Evolutionary conservation across 306 rosid genomes (phyloP).

Genomic region (Cicer pinnatifidum): DNA sequence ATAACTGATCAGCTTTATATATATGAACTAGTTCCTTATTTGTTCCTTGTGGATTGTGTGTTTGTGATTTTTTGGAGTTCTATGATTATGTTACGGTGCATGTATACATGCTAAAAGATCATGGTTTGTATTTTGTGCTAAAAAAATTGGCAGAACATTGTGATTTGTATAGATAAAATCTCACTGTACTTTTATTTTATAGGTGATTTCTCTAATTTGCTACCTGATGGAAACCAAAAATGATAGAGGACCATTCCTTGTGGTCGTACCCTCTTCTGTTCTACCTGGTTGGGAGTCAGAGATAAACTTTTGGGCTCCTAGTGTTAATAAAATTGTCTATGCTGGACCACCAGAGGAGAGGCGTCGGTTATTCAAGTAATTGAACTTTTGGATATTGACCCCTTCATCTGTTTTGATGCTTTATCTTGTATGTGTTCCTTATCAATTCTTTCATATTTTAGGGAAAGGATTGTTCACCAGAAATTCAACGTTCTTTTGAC

Average conservation of each 20-base stretch:
- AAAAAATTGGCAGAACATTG: slow-evolving; percentile 18
- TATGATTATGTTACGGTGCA: slow-evolving; percentile 14
- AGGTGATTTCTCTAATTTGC: slow-evolving; percentile 97
- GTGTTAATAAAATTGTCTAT: slow-evolving; percentile 76
- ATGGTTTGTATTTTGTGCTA: slow-evolving; percentile 26
- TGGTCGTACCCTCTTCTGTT: slow-evolving; percentile 98
- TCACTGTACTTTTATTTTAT: slow-evolving; percentile 38
- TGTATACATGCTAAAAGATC: slow-evolving; percentile 27
- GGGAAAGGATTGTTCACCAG: slow-evolving; percentile 93
- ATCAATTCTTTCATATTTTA: slow-evolving; percentile 51
- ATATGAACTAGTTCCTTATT: background rate
- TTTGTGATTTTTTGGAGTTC: slow-evolving; percentile 30
- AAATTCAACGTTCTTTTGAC: slow-evolving; percentile 97
- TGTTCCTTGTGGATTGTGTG: slow-evolving; percentile 10
- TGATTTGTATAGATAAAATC: slow-evolving; percentile 32
- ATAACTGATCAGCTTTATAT: slow-evolving; percentile 2
- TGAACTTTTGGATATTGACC: slow-evolving; percentile 28
- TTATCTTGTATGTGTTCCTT: slow-evolving; percentile 42
- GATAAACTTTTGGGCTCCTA: slow-evolving; percentile 94
- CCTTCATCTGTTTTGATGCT: slow-evolving; percentile 31
- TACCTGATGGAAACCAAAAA: slow-evolving; percentile 97
- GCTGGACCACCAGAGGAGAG: slow-evolving; percentile 97
- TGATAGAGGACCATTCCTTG: slow-evolving; percentile 98
- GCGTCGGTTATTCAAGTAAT: slow-evolving; percentile 91
- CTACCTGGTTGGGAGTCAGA: slow-evolving; percentile 99